Evolutionary conservation across 192 early-diverging fungal species (phyloP).

Genomic region (Backusella parvicylindrica): DNA sequence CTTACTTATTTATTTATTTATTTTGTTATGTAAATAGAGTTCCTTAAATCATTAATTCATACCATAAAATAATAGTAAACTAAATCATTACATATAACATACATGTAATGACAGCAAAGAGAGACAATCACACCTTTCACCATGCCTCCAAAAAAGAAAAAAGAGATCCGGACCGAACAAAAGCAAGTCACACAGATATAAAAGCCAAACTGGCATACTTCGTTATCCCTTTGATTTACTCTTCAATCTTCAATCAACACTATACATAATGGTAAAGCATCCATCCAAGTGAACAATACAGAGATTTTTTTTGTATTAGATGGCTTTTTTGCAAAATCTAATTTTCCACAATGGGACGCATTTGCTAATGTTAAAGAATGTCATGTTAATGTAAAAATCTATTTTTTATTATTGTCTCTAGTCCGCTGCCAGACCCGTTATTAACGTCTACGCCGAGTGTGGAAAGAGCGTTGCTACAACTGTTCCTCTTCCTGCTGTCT

Average conservation of each 20-base stretch:
- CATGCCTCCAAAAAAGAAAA: too few species aligned
- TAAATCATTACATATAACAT: too few species aligned
- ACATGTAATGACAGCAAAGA: too few species aligned
- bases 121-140: too few species aligned
- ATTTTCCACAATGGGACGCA: background rate
- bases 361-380: background rate
- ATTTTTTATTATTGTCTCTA: background rate
- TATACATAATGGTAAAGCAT: background rate
- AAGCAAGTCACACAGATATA: background rate
- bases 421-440: slow-evolving; percentile 77
- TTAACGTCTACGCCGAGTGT: slow-evolving; percentile 86
- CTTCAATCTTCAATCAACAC: background rate
- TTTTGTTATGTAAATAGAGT: too few species aligned
- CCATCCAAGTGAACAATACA: background rate
- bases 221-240: background rate
- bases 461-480: slow-evolving; percentile 70
- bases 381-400: background rate
- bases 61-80: too few species aligned
- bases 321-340: background rate
- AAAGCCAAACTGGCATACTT: background rate
- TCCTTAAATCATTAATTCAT: too few species aligned
- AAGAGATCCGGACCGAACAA: background rate
- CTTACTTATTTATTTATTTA: background rate
- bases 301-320: background rate
- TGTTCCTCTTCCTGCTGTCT: slow-evolving; percentile 87